phyloP scores from a whole-genome alignment of 2,329 filamentous ascomycete genomes.

The Epicoccum sorghinum region DNA sequence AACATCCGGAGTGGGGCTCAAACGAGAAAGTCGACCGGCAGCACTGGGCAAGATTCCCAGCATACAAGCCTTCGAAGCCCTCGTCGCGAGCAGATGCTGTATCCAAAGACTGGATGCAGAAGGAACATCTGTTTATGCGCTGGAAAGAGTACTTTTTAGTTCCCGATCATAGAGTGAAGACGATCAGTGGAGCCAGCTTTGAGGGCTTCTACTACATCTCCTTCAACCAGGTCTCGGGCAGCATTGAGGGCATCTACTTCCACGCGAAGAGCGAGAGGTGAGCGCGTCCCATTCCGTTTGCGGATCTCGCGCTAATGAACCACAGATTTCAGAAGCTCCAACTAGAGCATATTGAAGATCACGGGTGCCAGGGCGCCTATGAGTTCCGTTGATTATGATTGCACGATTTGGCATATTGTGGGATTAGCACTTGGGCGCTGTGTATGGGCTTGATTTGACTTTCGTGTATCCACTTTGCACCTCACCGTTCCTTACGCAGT shows the following conservation, averaged over 20 bases:
- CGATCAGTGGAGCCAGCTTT: conserved; percentile 92
- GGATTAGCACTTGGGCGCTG: conserved; percentile 39
- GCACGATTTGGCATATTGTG: conserved; percentile 31
- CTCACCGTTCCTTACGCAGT: conserved; percentile 36
- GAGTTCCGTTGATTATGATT: conserved; percentile 76
- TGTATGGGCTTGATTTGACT: conserved; percentile 23
- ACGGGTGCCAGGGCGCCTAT: conserved; percentile 81
- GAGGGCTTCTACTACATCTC: conserved; percentile 99
- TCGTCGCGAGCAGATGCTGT: conserved; percentile 64
- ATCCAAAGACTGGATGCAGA: conserved; percentile 73
- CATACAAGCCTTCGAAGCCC: conserved; percentile 76
- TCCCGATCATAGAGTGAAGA: conserved; percentile 88
- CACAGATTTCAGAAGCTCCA: conserved; percentile 88
- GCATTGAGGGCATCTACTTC: conserved; percentile 93
- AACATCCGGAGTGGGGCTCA: conserved; percentile 89
- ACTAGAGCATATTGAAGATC: conserved; percentile 84
- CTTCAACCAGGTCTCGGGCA: conserved; percentile 89
- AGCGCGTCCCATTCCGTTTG: conserved; percentile 45
- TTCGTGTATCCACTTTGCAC: conserved; percentile 36
- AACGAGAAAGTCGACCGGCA: conserved; percentile 88
- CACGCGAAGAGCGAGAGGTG: conserved; percentile 98
- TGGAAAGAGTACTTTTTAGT: conserved; percentile 99
- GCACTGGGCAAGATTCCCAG: conserved; percentile 90
- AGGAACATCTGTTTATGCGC: conserved; percentile 95
- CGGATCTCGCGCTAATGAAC: conserved; percentile 23